Percentiles rank a stretch among this genome's conserved stretches.
Conservation (phyloP, 306 rosid genomes). For the Prunus davidiana region DNA sequence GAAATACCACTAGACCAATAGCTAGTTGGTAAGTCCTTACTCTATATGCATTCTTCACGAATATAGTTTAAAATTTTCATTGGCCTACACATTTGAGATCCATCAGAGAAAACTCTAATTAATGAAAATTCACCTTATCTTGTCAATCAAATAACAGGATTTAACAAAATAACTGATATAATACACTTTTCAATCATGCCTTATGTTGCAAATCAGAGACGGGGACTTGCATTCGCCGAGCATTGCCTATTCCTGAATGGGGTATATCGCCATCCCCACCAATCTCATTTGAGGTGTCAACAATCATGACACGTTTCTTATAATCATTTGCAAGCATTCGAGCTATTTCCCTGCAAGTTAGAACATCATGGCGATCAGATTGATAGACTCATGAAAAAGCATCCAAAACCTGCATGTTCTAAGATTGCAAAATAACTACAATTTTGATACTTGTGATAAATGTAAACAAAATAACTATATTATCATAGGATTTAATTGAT, state of each 20-base stretch:
- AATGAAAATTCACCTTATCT: background rate
- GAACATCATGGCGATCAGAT: background rate
- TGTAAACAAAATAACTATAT: background rate
- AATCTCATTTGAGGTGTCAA: constrained; percentile 97
- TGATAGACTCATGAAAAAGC: background rate
- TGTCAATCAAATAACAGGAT: background rate
- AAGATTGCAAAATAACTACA: background rate
- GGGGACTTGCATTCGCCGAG: constrained; percentile 97
- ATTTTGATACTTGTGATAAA: background rate
- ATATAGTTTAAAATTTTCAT: background rate
- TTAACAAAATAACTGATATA: constrained; percentile 15
- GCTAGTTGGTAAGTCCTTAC: background rate
- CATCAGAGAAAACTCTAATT: background rate
- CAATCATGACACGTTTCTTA: constrained; percentile 95
- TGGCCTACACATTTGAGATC: background rate
- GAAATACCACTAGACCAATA: background rate
- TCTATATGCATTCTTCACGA: background rate
- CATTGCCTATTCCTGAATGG: constrained; percentile 88
- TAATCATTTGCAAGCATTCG: constrained; percentile 93
- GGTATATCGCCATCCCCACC: constrained; percentile 99
- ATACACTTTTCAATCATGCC: constrained; percentile 27
- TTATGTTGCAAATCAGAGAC: constrained; percentile 75
- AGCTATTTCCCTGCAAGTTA: constrained; percentile 71
- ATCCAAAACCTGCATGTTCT: background rate
- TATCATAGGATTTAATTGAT: background rate